Percentiles rank a stretch among this genome's conserved stretches.
These are phyloP conservation scores for Termitomyces eurrhizus DNA, from an alignment of 768 basidiomycete genomes.

Conservation along the genomic window DNA sequence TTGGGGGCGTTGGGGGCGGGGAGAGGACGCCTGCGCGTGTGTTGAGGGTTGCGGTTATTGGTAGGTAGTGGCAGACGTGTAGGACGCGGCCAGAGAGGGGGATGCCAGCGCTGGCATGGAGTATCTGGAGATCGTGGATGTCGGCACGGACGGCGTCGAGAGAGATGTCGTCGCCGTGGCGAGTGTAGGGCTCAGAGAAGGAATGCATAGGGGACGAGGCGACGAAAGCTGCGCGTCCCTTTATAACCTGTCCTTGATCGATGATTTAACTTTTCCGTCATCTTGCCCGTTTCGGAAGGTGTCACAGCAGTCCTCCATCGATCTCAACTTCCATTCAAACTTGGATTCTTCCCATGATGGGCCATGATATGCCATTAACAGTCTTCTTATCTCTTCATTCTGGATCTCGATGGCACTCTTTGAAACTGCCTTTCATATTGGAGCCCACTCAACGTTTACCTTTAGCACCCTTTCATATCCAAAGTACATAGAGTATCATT, in stretches of 20 bases:
- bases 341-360: too few relatives aligned
- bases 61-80: slow-evolving; percentile 89
- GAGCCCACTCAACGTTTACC: too few relatives aligned
- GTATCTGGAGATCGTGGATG: slow-evolving; percentile 66
- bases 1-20: slow-evolving; percentile 79
- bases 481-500: too few relatives aligned
- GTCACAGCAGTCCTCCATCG: not conserved
- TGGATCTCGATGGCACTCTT: too few relatives aligned
- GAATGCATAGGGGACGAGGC: slow-evolving; percentile 51
- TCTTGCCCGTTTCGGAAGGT: slow-evolving; percentile 8
- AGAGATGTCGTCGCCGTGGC: slow-evolving; percentile 60
- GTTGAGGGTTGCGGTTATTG: slow-evolving; percentile 65
- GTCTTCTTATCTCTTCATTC: too few relatives aligned
- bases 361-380: too few relatives aligned
- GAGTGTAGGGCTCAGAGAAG: slow-evolving; percentile 68
- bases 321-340: not conserved
- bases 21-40: slow-evolving; percentile 49
- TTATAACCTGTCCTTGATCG: slow-evolving; percentile 10
- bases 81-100: slow-evolving; percentile 70
- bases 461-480: too few relatives aligned
- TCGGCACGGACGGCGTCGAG: slow-evolving; percentile 72
- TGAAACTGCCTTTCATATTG: too few relatives aligned
- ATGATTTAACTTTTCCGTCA: slow-evolving; percentile 12
- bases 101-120: slow-evolving; percentile 66
- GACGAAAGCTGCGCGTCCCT: not conserved